phyloP scores from a whole-genome alignment of 2,329 filamentous ascomycete species.

The Claviceps capensis region DNA sequence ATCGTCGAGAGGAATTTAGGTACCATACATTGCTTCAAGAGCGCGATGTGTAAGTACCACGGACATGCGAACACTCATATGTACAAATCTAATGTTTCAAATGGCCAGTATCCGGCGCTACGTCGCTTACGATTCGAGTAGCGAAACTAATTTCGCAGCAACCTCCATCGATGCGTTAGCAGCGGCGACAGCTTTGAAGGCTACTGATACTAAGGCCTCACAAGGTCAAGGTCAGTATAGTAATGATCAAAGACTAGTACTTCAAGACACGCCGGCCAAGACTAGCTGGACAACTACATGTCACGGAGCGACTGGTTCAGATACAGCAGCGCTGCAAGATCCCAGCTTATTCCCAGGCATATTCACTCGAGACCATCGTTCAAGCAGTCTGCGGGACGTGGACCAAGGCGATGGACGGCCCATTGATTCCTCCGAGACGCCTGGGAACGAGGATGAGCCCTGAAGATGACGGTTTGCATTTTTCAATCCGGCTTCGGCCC shows the following conservation, averaged over 20 bases:
- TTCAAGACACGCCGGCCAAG: background rate
- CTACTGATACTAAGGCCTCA: background rate
- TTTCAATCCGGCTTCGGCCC: background rate
- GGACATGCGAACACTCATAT: slow-evolving; percentile 2
- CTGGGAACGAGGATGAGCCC: slow-evolving; percentile 7
- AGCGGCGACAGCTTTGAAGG: background rate
- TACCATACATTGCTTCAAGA: slow-evolving; percentile 79
- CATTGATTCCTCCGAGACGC: slow-evolving; percentile 8
- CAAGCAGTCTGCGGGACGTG: slow-evolving; percentile 24
- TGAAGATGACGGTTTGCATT: background rate
- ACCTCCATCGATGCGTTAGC: background rate
- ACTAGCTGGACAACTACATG: background rate
- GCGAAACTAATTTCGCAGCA: slow-evolving; percentile 8
- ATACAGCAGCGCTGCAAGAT: slow-evolving; percentile 24
- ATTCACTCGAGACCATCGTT: slow-evolving; percentile 36
- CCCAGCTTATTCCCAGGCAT: slow-evolving; percentile 62
- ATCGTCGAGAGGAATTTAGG: slow-evolving; percentile 79
- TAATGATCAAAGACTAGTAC: background rate
- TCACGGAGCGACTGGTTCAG: slow-evolving; percentile 11
- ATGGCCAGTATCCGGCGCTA: slow-evolving; percentile 27
- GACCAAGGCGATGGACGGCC: slow-evolving; percentile 13
- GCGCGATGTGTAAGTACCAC: slow-evolving; percentile 56
- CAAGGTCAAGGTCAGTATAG: background rate
- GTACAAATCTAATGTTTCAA: background rate
- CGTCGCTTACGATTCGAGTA: slow-evolving; percentile 20